A percentile compares a stretch with the other conserved stretches of the same genome.
phyloP scores from a whole-genome alignment of 1,139 yeast genomes.

The Blastobotrys niveus region DNA sequence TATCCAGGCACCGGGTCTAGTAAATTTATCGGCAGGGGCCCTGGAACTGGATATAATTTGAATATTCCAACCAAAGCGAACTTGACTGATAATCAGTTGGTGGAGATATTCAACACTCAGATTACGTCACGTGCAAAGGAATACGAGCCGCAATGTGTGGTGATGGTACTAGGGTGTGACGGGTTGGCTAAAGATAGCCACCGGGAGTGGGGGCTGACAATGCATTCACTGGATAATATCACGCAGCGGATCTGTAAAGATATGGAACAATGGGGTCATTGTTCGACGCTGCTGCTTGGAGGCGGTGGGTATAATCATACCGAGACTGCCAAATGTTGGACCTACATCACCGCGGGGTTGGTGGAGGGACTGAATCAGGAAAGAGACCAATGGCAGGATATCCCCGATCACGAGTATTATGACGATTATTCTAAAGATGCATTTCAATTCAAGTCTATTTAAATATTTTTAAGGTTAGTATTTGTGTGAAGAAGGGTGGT shows the following conservation, averaged over 20 bases:
- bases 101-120: constrained; percentile 38
- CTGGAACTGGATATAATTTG: constrained; percentile 37
- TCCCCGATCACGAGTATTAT: constrained; percentile 49
- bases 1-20: constrained; percentile 64
- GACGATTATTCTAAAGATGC: constrained; percentile 46
- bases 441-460: constrained; percentile 37
- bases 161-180: constrained; percentile 69
- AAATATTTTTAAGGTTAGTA: not conserved
- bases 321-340: constrained; percentile 62
- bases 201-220: constrained; percentile 64
- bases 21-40: constrained; percentile 37
- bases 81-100: constrained; percentile 43
- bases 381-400: constrained; percentile 32
- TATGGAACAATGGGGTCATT: constrained; percentile 32
- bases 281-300: constrained; percentile 53
- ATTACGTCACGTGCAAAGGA: constrained; percentile 41
- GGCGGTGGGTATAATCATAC: constrained; percentile 73
- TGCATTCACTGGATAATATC: constrained; percentile 43
- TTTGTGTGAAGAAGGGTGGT: not conserved
- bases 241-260: constrained; percentile 37
- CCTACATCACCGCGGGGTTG: constrained; percentile 47
- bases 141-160: constrained; percentile 48
- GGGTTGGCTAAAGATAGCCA: constrained; percentile 57
- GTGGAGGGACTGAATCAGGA: constrained; percentile 14
- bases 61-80: constrained; percentile 61